phyloP scores from a whole-genome alignment of 2,329 filamentous ascomycete species.

The Monilinia fructicola region DNA sequence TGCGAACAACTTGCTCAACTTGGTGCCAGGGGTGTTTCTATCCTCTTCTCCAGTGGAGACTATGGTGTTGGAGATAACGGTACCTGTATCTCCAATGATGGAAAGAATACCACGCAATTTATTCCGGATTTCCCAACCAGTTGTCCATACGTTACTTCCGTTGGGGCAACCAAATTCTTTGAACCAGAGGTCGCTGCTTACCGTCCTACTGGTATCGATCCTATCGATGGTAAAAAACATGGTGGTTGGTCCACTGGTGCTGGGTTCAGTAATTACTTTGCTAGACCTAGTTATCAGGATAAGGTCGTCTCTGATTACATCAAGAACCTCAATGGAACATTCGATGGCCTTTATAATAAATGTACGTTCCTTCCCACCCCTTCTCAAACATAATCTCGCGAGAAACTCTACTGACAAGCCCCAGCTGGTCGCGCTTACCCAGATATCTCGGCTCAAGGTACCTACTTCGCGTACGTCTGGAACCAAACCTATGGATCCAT shows the following conservation, averaged over 20 bases:
- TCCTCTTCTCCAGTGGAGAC: conserved; percentile 55
- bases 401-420: neutral
- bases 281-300: conserved; percentile 49
- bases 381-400: neutral
- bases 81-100: conserved; percentile 55
- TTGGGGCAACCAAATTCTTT: conserved; percentile 31
- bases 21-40: conserved; percentile 53
- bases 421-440: conserved; percentile 49
- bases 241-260: conserved; percentile 46
- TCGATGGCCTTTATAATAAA: conserved; percentile 48
- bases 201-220: conserved; percentile 35
- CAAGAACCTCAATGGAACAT: conserved; percentile 44
- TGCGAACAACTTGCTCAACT: conserved; percentile 56
- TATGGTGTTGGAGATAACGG: conserved; percentile 45
- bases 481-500: conserved; percentile 44
- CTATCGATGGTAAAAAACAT: conserved; percentile 39
- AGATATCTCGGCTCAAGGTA: conserved; percentile 56
- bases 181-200: conserved; percentile 37
- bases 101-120: conserved; percentile 54
- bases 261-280: conserved; percentile 54
- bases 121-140: conserved; percentile 54
- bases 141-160: conserved; percentile 39
- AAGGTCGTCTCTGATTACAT: conserved; percentile 46
- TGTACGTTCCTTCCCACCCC: conserved; percentile 14
- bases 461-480: conserved; percentile 50